Evolutionary conservation across 2,329 filamentous ascomycete species (phyloP).

Genomic region (Helotiales sp.): DNA sequence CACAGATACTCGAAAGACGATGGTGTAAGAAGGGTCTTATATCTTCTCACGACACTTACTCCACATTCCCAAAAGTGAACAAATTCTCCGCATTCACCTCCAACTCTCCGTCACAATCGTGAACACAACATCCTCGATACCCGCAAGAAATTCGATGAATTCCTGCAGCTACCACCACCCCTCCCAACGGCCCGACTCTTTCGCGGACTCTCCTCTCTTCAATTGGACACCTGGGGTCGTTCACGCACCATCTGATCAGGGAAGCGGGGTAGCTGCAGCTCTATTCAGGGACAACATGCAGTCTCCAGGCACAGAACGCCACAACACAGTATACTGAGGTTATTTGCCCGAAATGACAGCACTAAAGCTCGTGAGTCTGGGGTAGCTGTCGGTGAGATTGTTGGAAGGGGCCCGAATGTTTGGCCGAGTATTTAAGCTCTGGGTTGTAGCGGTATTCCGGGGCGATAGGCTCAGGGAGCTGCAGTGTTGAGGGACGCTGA

Average conservation of each 20-base stretch:
- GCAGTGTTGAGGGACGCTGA: background rate
- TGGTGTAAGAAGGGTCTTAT: background rate
- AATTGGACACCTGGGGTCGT: background rate
- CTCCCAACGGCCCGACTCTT: background rate
- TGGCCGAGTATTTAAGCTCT: slow-evolving; percentile 1
- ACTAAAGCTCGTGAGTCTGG: no score
- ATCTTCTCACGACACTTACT: background rate
- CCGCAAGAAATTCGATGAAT: background rate
- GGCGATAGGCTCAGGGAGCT: background rate
- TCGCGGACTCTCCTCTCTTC: background rate
- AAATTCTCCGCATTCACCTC: background rate
- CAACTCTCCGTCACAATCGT: background rate
- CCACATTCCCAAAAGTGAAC: background rate
- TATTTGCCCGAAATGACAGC: background rate
- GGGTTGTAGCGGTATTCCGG: background rate
- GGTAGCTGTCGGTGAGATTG: background rate
- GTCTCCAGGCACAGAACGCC: background rate
- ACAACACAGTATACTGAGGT: no score
- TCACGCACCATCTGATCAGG: background rate
- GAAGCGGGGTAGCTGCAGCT: background rate
- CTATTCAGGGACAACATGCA: background rate
- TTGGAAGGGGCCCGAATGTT: background rate
- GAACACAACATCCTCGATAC: no score
- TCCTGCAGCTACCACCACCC: background rate
- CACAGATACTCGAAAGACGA: background rate